phyloP scores from a whole-genome alignment of 2,329 filamentous ascomycete genomes.

The Geosmithia flava region DNA sequence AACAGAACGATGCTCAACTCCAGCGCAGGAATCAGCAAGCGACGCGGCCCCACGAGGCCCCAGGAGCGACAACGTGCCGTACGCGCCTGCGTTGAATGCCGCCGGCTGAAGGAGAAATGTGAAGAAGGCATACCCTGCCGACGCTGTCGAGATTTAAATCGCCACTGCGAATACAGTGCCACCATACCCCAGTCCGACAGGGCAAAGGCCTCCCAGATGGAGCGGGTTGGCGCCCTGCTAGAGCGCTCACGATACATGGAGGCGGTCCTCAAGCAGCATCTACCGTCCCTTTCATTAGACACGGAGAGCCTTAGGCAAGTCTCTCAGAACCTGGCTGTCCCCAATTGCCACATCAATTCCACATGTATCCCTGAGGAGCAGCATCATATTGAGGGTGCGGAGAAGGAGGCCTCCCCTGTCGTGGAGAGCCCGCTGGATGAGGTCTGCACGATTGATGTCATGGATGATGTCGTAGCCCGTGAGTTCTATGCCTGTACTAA shows the following conservation, averaged over 20 bases:
- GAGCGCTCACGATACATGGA: neutral
- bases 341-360: neutral
- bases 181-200: slow-evolving; percentile 10
- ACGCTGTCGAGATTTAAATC: slow-evolving; percentile 35
- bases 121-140: slow-evolving; percentile 43
- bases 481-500: slow-evolving; percentile 6
- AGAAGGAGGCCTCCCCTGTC: slow-evolving; percentile 16
- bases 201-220: slow-evolving; percentile 7
- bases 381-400: slow-evolving; percentile 6
- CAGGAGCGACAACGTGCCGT: neutral
- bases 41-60: neutral
- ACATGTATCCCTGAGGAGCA: neutral
- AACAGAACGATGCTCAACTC: neutral
- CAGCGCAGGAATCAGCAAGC: neutral
- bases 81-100: slow-evolving; percentile 33
- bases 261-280: neutral
- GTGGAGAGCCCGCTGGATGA: neutral
- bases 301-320: neutral
- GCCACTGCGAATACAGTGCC: slow-evolving; percentile 30
- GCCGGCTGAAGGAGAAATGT: slow-evolving; percentile 43
- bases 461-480: slow-evolving; percentile 29
- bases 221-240: neutral
- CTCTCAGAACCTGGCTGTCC: neutral
- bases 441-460: neutral
- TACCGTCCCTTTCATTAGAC: neutral